phyloP scores from a whole-genome alignment of 2,329 filamentous ascomycete genomes.

The Onygena corvina region DNA sequence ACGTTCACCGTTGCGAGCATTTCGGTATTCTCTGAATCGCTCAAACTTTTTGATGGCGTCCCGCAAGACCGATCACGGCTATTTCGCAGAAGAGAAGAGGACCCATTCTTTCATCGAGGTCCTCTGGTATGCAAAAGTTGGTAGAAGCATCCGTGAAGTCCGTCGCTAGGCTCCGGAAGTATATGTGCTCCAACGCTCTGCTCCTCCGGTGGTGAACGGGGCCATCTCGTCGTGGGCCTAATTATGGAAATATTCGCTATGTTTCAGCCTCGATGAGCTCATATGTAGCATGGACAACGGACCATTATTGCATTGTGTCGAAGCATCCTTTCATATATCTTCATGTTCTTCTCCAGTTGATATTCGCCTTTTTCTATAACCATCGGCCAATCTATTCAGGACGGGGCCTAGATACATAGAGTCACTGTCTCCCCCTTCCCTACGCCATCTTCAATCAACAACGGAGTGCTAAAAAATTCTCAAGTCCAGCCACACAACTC shows the following conservation, averaged over 20 bases:
- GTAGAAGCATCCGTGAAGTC: not conserved
- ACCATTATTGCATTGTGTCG: not conserved
- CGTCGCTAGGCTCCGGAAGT: not conserved
- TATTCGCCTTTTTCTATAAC: too few species aligned
- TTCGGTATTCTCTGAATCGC: too few species aligned
- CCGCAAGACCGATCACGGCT: too few species aligned
- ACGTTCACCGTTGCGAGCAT: too few species aligned
- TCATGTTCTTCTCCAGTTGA: too few species aligned
- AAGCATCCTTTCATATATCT: not conserved
- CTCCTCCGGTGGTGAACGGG: not conserved
- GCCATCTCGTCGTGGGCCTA: not conserved
- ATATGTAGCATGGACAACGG: not conserved
- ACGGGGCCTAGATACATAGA: too few species aligned
- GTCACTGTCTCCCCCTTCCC: too few species aligned
- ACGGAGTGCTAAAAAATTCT: not conserved
- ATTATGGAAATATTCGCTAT: not conserved
- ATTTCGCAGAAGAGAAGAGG: too few species aligned
- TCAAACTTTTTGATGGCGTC: too few species aligned
- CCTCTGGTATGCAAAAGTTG: not conserved
- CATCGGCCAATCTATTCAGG: too few species aligned
- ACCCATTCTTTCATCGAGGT: too few species aligned
- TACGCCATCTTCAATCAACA: too few species aligned
- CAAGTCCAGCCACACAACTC: not conserved
- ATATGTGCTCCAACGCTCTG: not conserved
- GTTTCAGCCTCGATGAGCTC: not conserved